Evolutionary conservation across 106 monocot species (phyloP).

Genomic region (Amphibolis antarctica): DNA sequence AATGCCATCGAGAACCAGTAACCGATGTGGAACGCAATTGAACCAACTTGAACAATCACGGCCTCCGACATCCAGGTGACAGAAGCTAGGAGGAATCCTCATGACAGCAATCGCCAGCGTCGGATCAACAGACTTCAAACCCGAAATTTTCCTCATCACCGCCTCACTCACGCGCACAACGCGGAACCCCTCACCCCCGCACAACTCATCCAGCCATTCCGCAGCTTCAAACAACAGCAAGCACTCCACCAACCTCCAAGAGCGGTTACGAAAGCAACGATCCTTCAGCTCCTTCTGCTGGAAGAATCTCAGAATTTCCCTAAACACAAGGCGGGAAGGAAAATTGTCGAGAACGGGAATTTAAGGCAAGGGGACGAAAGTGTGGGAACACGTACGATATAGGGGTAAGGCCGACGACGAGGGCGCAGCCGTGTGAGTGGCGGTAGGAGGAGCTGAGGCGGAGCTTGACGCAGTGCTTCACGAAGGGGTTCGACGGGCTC

Average conservation of each 20-base stretch:
- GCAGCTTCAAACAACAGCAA: constrained; percentile 53
- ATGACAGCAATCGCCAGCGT: constrained; percentile 68
- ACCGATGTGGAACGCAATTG: constrained; percentile 17
- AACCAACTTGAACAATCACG: constrained; percentile 23
- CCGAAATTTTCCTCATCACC: constrained; percentile 90
- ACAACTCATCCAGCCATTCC: constrained; percentile 9
- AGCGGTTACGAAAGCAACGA: neutral
- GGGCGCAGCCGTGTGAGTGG: constrained; percentile 33
- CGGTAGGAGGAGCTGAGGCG: constrained; percentile 84
- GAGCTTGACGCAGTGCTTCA: constrained; percentile 98
- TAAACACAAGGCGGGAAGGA: constrained; percentile 2
- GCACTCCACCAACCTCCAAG: constrained; percentile 26
- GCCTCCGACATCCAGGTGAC: constrained; percentile 21
- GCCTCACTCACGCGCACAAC: constrained; percentile 47
- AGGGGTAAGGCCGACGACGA: constrained; percentile 78
- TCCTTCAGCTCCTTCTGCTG: constrained; percentile 16
- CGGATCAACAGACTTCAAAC: constrained; percentile 69
- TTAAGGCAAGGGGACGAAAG: neutral
- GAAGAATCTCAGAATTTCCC: constrained; percentile 70
- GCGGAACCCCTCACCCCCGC: constrained; percentile 9
- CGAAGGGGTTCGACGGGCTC: constrained; percentile 76
- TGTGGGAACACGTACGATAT: constrained; percentile 16
- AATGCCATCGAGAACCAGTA: constrained; percentile 90
- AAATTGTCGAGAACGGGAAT: neutral
- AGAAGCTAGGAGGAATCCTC: constrained; percentile 58